A percentile compares a stretch with the other conserved stretches of the same genome.
Evolutionary conservation across 83 land plant genomes (phyloP).

Genomic region (Isoetes engelmannii): DNA sequence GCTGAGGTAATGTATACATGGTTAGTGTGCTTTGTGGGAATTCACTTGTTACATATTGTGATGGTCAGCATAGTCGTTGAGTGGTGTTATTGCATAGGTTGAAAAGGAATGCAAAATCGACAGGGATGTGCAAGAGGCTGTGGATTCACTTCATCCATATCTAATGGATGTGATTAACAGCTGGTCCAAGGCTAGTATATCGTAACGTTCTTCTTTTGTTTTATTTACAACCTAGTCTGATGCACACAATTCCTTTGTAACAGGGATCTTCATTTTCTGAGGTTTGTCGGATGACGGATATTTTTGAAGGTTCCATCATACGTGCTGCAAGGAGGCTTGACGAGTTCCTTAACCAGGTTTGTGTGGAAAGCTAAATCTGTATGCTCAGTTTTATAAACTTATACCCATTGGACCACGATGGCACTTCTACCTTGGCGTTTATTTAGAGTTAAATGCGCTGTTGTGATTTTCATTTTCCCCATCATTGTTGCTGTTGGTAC

Average conservation of each 20-base stretch:
- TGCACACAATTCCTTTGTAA: not conserved
- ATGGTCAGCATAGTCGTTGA: not conserved
- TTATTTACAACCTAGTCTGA: not conserved
- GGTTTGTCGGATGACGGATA: conserved; percentile 79
- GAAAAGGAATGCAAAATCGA: conserved; percentile 91
- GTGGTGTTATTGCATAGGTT: conserved; percentile 37
- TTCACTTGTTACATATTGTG: not conserved
- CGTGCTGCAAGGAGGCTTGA: conserved; percentile 85
- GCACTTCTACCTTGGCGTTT: no score
- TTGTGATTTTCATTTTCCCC: no score
- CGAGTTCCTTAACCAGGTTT: conserved; percentile 95
- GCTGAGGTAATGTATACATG: conserved; percentile 53
- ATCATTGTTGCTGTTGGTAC: no score
- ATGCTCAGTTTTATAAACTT: no score
- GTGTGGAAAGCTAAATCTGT: not conserved
- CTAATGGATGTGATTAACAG: conserved; percentile 92
- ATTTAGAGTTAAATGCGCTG: no score
- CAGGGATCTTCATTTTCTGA: conserved; percentile 81
- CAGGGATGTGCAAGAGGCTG: conserved; percentile 74
- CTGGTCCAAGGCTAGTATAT: conserved; percentile 76
- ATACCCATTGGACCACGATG: no score
- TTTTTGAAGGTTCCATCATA: conserved; percentile 85
- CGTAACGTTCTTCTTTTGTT: no score
- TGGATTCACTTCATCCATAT: conserved; percentile 60
- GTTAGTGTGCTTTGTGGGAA: not conserved